A percentile compares a stretch with the other conserved stretches of the same genome.
These are phyloP conservation scores for Alectoria sarmentosa DNA, from an alignment of 495 filamentous ascomycete species.

Conservation along the genomic window DNA sequence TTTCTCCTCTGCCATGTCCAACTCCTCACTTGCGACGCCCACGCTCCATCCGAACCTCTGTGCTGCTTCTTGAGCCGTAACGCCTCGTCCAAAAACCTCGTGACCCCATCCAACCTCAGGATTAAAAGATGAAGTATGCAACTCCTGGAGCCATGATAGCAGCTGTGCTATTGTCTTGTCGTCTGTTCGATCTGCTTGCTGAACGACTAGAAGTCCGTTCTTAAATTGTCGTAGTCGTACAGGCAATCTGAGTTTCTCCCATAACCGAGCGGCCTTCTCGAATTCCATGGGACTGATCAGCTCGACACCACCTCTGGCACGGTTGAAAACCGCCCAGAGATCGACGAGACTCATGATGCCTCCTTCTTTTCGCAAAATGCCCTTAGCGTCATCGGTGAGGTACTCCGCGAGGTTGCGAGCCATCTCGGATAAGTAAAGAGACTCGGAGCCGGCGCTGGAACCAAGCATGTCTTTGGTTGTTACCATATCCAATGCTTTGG, in stretches of 20 bases:
- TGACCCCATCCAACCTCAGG: constrained; percentile 66
- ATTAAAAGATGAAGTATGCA: constrained; percentile 56
- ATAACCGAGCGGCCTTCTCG: constrained; percentile 77
- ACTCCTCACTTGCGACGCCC: constrained; percentile 90
- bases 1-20: constrained; percentile 92
- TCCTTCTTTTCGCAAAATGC: constrained; percentile 74
- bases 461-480: constrained; percentile 88
- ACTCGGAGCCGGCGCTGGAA: constrained; percentile 46
- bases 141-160: constrained; percentile 66
- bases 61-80: constrained; percentile 85
- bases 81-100: constrained; percentile 66
- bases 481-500: constrained; percentile 75
- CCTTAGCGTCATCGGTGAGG: constrained; percentile 79
- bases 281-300: constrained; percentile 89
- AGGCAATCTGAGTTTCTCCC: constrained; percentile 82
- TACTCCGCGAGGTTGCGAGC: constrained; percentile 89
- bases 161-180: constrained; percentile 78
- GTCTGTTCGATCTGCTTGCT: constrained; percentile 80
- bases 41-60: constrained; percentile 97
- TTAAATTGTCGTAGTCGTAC: constrained; percentile 83
- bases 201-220: constrained; percentile 87
- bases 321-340: constrained; percentile 95
- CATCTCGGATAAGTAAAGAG: constrained; percentile 65
- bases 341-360: constrained; percentile 95
- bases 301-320: constrained; percentile 90